These are phyloP conservation scores for Medicago lupulina DNA, from an alignment of 306 rosid species.

Conservation along the genomic window DNA sequence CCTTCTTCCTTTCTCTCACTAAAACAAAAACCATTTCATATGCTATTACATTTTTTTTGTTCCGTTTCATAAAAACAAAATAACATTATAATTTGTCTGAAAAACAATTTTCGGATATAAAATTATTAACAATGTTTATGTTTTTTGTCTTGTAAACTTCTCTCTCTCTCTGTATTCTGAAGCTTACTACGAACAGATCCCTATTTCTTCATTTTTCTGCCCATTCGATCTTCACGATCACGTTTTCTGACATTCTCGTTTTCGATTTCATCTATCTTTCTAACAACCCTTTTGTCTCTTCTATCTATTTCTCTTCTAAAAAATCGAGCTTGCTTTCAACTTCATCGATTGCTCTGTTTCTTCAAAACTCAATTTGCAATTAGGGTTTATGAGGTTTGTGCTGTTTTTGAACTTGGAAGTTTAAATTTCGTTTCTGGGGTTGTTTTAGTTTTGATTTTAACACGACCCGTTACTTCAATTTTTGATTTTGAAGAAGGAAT, in stretches of 20 bases:
- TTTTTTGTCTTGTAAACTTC: constrained; percentile 39
- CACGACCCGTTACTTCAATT: constrained; percentile 37
- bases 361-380: constrained; percentile 36
- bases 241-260: constrained; percentile 45
- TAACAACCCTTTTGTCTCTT: constrained; percentile 16
- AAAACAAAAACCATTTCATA: constrained; percentile 4
- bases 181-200: constrained; percentile 66
- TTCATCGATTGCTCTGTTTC: constrained; percentile 78
- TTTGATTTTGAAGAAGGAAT: constrained; percentile 48
- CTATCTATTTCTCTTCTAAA: background rate
- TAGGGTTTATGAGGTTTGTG: constrained; percentile 70
- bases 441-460: constrained; percentile 39
- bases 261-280: constrained; percentile 39
- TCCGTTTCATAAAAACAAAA: constrained; percentile 36
- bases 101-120: background rate
- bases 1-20: constrained; percentile 55
- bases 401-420: constrained; percentile 1
- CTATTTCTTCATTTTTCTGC: constrained; percentile 54
- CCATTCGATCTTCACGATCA: constrained; percentile 51
- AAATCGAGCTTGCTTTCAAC: constrained; percentile 25
- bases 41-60: background rate
- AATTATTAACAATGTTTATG: constrained; percentile 7
- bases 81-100: constrained; percentile 42
- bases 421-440: constrained; percentile 41
- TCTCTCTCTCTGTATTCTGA: constrained; percentile 46